Evolutionary conservation across 139 green algal genomes (phyloP), one percentile per base, ranked within the genome.

Genomic region (Ulvella scutata): DNA sequence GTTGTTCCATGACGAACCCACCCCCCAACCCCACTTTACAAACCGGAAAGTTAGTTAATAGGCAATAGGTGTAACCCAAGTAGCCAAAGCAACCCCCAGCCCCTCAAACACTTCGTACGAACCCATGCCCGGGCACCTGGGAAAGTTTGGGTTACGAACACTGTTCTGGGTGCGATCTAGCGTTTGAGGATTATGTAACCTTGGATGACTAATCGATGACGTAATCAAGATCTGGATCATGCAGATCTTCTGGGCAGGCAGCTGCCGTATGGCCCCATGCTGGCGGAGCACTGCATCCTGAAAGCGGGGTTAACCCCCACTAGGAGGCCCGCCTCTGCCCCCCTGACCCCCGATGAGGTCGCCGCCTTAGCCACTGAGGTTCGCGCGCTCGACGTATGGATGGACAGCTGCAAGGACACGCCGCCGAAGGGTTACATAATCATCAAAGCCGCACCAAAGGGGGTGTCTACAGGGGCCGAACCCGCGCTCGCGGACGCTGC

Each of bases 251-350:
- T 92, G 74, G 79, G 51, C 10, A 67, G 33, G 51, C 51, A 67
- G 61, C 61, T 94, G 72, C 85, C 85, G 28, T 96, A 97, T 75
- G 92, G 92, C 1, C 90, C 92, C 0, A 77, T 81, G 10, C 77
- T 96, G 3, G 84, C 81, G 0, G 91, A 98, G 75, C 93, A 98
- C 79, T 88, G 86, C 62, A 75, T 90, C 2, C 75, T 89, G 34
- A 72, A 77, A 26, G 90, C 93, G 3, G 84, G 84, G 1, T 75
- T 98, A 28, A 44, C 83, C 2, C 85, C 92, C 2, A 37, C 13
- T 4, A 43, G 62, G 4, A 29, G 76, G 67, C 74, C 75, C 1
- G 36, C 31, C 1, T 0, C 9, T 26, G 20, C 9, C 13, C 51
- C 51, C 0, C 51, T 67, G n/a, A 31, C 51, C 9, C n/a, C 51